Evolutionary conservation across 768 basidiomycete genomes (phyloP).

Genomic region (Rhizopogon rudus): DNA sequence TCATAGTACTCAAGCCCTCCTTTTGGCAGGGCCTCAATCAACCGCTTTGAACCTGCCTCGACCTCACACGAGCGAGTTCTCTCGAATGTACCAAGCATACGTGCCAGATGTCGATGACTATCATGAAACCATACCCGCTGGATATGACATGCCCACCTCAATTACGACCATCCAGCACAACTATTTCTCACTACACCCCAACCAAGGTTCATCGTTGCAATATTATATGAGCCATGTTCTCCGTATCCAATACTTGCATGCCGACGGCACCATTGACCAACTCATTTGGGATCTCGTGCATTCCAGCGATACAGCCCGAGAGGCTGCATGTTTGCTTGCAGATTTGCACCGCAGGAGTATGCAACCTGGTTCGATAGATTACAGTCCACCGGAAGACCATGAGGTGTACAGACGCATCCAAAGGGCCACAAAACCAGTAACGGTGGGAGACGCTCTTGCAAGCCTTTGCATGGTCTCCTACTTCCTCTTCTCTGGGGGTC

Average conservation of each 20-base stretch:
- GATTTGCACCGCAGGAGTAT: constrained; percentile 42
- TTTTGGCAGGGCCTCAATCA: constrained; percentile 42
- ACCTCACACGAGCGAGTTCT: constrained; percentile 24
- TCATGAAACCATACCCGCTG: constrained; percentile 17
- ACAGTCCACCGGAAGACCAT: constrained; percentile 19
- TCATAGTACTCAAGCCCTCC: constrained; percentile 58
- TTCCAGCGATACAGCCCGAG: constrained; percentile 40
- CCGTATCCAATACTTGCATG: constrained; percentile 65
- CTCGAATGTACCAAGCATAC: constrained; percentile 12
- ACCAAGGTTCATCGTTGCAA: constrained; percentile 16
- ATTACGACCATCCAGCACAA: constrained; percentile 11
- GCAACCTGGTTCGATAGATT: constrained; percentile 17
- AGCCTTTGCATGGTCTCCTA: constrained; percentile 72
- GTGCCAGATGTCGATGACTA: constrained; percentile 13
- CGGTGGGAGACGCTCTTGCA: constrained; percentile 72
- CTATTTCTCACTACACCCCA: constrained; percentile 6
- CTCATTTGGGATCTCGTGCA: constrained; percentile 51
- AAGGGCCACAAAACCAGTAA: constrained; percentile 18
- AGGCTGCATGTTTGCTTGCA: constrained; percentile 60
- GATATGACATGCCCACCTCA: constrained; percentile 6
- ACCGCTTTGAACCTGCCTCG: constrained; percentile 16
- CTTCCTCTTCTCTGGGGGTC: constrained; percentile 74
- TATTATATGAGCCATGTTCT: constrained; percentile 63
- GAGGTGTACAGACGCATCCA: constrained; percentile 22
- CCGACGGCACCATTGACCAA: constrained; percentile 39